A percentile compares a stretch with the other conserved stretches of the same genome.
These are phyloP conservation scores for Diaporthe citri DNA, from an alignment of 2,329 filamentous ascomycete species.

Conservation along the genomic window DNA sequence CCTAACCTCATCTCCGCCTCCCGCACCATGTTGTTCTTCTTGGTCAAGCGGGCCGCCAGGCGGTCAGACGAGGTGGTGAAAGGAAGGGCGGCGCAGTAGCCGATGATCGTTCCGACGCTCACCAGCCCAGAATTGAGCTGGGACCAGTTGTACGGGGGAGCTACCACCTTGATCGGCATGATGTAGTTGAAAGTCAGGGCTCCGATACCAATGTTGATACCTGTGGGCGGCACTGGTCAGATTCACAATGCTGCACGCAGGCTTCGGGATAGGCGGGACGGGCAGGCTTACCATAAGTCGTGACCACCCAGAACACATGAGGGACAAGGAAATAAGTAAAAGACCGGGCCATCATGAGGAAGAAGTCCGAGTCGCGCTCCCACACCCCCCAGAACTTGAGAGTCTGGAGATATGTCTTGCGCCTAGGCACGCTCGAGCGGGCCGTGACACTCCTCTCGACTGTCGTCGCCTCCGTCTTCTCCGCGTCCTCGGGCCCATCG, in stretches of 20 bases:
- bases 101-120: slow-evolving; percentile 54
- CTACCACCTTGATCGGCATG: slow-evolving; percentile 61
- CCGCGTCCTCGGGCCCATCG: slow-evolving; percentile 32
- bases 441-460: slow-evolving; percentile 12
- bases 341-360: slow-evolving; percentile 58
- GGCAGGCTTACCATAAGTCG: slow-evolving; percentile 53
- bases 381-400: slow-evolving; percentile 58
- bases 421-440: slow-evolving; percentile 46
- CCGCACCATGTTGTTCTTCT: slow-evolving; percentile 58
- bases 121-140: slow-evolving; percentile 59
- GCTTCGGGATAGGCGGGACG: slow-evolving; percentile 37
- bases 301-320: slow-evolving; percentile 62
- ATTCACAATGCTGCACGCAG: slow-evolving; percentile 18
- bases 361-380: slow-evolving; percentile 58
- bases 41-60: slow-evolving; percentile 58
- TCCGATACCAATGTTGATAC: slow-evolving; percentile 62
- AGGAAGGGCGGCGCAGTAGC: slow-evolving; percentile 56
- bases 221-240: slow-evolving; percentile 37
- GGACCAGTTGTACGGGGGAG: slow-evolving; percentile 60
- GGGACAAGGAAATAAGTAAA: slow-evolving; percentile 63
- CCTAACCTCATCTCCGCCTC: slow-evolving; percentile 63
- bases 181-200: slow-evolving; percentile 64
- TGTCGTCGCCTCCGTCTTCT: slow-evolving; percentile 29
- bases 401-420: slow-evolving; percentile 56
- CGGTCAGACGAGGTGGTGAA: slow-evolving; percentile 58